These are phyloP conservation scores for Mesotaenium endlicherianum DNA, from an alignment of 139 green algal genomes.

Conservation along the genomic window DNA sequence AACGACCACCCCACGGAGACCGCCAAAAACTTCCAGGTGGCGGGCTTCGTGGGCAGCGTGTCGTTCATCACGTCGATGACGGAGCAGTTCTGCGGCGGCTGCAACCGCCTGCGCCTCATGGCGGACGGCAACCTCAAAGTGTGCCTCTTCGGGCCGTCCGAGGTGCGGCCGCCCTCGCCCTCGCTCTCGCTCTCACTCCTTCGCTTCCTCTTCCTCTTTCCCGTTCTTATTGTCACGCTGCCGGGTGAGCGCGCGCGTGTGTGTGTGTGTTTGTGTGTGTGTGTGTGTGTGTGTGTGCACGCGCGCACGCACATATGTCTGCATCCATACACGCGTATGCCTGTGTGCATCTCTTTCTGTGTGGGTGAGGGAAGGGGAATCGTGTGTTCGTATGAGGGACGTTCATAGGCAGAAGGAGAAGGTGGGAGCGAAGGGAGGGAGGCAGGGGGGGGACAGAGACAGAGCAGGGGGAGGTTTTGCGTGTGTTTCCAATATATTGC, in stretches of 20 bases:
- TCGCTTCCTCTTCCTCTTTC: background rate
- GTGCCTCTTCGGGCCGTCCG: constrained; percentile 92
- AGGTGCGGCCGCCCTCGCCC: constrained; percentile 61
- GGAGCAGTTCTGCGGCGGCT: constrained; percentile 81
- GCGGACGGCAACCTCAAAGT: constrained; percentile 91
- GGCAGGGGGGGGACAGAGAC: no score
- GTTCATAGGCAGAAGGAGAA: no score
- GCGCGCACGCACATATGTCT: background rate
- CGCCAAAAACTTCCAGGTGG: constrained; percentile 76
- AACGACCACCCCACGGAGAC: constrained; percentile 45
- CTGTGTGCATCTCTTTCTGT: background rate
- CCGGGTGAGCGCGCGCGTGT: background rate
- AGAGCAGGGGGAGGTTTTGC: no score
- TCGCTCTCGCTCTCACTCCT: background rate
- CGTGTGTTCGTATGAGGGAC: no score
- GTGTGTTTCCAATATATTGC: no score
- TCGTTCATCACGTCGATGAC: constrained; percentile 98
- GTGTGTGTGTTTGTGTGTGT: background rate
- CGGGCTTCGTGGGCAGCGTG: constrained; percentile 67
- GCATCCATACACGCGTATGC: background rate
- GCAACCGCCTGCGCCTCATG: constrained; percentile 81
- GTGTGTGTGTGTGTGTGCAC: background rate
- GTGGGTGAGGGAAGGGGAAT: background rate
- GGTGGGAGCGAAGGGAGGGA: no score
- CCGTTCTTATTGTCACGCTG: background rate